Base-by-base conservation (phyloP, 805 yeast genomes). In the Priceomyces melissophilus region DNA sequence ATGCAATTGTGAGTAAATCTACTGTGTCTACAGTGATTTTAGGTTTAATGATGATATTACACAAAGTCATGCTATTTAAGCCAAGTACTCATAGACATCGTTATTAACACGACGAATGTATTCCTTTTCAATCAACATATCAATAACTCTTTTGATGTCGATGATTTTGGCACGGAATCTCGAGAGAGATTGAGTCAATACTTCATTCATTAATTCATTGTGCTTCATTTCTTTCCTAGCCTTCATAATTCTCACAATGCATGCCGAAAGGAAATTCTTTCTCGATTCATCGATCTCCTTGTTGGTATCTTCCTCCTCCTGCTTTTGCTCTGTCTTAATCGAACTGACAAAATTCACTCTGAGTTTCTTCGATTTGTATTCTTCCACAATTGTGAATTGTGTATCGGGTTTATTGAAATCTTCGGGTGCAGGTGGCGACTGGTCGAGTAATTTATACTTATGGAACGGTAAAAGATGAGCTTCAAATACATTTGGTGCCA, bases 171-270 rank as follows among this genome's bases (percentile, higher is more conserved):
- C 96, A 52, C 76, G 79, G 71, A 93, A 91, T 52, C 98, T 75
- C 37, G 79, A 71, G 49, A 81, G 82, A 3, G 96, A 80, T 58
- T 88, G 96, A 45, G 87, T 84, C 53, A 87, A 82, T 32, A 90
- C 91, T 61, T 91, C 98, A 52, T 84, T 87, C 32, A 89, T 82
- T 54, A 91, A 74, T 41, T 81, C 82, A 37, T 82, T 84, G 58
- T 90, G 97, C 48, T 79, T 79, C 53, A 87, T 70, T 33, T 73
- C 74, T 61, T 89, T 86, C 57, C 96, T 77, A 1, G 96, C 90
- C 69, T 91, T 91, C 98, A 91, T 93, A 57, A 91, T 87, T 54
- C 99, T 78, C 30, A 91, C 98, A 64, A 93, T 88, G 55, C 96
- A 87, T 2, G 98, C 96, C 57, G 88, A 87, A 53, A 93, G 71